A percentile compares a stretch with the other conserved stretches of the same genome.
These are phyloP conservation scores for Batkoa obscura DNA, from an alignment of 371 early-diverging fungal genomes.

Conservation along the genomic window DNA sequence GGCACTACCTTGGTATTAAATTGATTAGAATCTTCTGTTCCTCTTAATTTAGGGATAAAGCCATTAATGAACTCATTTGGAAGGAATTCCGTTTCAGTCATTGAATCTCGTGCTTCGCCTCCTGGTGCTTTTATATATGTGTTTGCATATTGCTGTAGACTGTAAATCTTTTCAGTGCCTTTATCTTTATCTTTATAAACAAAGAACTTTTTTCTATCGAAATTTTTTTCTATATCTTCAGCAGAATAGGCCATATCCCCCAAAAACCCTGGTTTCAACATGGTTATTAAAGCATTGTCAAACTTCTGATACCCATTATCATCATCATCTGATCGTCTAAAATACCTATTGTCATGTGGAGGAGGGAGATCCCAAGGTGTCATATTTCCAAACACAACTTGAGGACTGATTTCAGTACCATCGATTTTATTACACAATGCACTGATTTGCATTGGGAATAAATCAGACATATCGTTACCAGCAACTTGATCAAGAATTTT, in stretches of 20 bases:
- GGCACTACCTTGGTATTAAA: no score
- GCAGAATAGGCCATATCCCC: conserved; percentile 33
- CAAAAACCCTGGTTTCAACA: conserved; percentile 17
- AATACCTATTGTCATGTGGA: conserved; percentile 30
- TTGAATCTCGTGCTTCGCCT: not conserved
- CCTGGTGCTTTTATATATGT: no score
- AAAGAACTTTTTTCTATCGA: not conserved
- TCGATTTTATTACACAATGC: conserved; percentile 22
- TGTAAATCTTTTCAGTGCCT: no score
- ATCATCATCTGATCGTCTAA: not conserved
- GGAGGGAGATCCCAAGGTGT: not conserved
- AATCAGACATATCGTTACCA: conserved; percentile 41
- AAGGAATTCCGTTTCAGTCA: not conserved
- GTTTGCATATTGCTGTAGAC: no score
- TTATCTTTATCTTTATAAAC: no score
- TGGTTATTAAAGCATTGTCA: not conserved
- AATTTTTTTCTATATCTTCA: conserved; percentile 4
- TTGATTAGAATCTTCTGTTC: not conserved
- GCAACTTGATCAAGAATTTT: conserved; percentile 27
- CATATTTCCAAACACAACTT: conserved; percentile 14
- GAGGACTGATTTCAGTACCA: conserved; percentile 20
- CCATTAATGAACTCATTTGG: not conserved
- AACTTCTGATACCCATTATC: conserved; percentile 19
- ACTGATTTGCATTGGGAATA: conserved; percentile 55
- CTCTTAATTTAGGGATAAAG: not conserved